Conservation (phyloP, 2,329 filamentous ascomycete genomes). For the Myriosclerotinia curreyana region DNA sequence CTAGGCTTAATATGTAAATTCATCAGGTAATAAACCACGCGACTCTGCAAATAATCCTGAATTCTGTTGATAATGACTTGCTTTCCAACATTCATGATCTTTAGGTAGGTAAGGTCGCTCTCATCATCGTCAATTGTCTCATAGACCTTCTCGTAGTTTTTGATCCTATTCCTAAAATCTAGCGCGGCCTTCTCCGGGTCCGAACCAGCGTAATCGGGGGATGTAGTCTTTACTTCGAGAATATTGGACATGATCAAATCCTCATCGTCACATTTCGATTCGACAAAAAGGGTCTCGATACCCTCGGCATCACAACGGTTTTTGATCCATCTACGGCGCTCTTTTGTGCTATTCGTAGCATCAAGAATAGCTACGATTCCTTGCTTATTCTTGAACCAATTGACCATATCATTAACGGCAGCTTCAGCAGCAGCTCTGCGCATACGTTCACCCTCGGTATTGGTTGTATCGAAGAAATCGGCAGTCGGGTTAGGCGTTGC, state of each 20-base stretch:
- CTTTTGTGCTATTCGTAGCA: conserved; percentile 93
- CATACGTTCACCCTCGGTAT: conserved; percentile 85
- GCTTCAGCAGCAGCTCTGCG: conserved; percentile 86
- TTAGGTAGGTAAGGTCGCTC: conserved; percentile 86
- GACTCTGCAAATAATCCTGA: conserved; percentile 92
- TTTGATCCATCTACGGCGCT: conserved; percentile 84
- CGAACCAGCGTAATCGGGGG: conserved; percentile 89
- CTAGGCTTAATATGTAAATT: conserved; percentile 96
- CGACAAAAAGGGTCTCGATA: conserved; percentile 91
- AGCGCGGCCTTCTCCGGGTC: conserved; percentile 87
- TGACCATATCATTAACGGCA: conserved; percentile 88
- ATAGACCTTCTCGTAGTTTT: conserved; percentile 97
- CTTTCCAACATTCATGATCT: conserved; percentile 93
- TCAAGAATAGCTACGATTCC: conserved; percentile 92
- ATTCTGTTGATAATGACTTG: conserved; percentile 98
- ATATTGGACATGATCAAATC: conserved; percentile 98
- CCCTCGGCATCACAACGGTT: conserved; percentile 71
- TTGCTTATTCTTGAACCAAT: conserved; percentile 76
- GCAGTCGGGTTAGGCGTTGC: conserved; percentile 87
- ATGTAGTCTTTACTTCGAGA: conserved; percentile 93
- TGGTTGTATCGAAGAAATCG: conserved; percentile 91
- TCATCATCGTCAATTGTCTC: conserved; percentile 90
- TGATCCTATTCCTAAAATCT: conserved; percentile 91
- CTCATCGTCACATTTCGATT: conserved; percentile 95
- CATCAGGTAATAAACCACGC: conserved; percentile 97